Evolutionary conservation across 805 yeast genomes (phyloP).

Genomic region (Grigorovia jiainica): DNA sequence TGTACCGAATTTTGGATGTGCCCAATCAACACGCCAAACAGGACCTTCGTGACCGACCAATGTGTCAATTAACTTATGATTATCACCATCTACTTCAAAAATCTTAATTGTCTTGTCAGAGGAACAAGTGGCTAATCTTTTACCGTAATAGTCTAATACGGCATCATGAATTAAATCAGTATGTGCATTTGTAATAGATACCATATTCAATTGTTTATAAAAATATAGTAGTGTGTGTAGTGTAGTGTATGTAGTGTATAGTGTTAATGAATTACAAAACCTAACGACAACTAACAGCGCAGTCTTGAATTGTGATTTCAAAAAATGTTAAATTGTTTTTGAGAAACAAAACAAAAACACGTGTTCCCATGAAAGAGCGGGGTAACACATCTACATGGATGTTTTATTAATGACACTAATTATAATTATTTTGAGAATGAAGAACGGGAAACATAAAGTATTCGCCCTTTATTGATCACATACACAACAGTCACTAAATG

Average conservation of each 20-base stretch:
- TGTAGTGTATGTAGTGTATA: too few species aligned
- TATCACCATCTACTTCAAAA: slow-evolving; percentile 82
- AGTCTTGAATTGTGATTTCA: neutral
- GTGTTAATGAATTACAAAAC: neutral
- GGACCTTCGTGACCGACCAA: slow-evolving; percentile 94
- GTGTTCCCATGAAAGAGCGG: too few species aligned
- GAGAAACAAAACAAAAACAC: too few species aligned
- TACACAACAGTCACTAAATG: too few species aligned
- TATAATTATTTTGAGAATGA: too few species aligned
- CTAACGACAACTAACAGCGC: neutral
- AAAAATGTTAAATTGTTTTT: too few species aligned
- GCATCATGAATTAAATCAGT: slow-evolving; percentile 94
- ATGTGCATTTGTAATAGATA: slow-evolving; percentile 83
- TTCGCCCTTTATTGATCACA: too few species aligned
- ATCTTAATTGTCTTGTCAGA: slow-evolving; percentile 93
- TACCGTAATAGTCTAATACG: slow-evolving; percentile 92
- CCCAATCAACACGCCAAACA: slow-evolving; percentile 98
- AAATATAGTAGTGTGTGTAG: too few species aligned
- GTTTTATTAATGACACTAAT: too few species aligned
- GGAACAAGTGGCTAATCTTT: slow-evolving; percentile 89
- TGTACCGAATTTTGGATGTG: slow-evolving; percentile 95
- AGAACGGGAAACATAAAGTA: too few species aligned
- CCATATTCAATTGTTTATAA: slow-evolving; percentile 32
- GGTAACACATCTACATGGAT: too few species aligned
- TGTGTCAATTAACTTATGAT: slow-evolving; percentile 74